Evolutionary conservation across 2,329 filamentous ascomycete species (phyloP), one percentile per base, ranked within the genome.

Genomic region (Hypoxylon sp.): DNA sequence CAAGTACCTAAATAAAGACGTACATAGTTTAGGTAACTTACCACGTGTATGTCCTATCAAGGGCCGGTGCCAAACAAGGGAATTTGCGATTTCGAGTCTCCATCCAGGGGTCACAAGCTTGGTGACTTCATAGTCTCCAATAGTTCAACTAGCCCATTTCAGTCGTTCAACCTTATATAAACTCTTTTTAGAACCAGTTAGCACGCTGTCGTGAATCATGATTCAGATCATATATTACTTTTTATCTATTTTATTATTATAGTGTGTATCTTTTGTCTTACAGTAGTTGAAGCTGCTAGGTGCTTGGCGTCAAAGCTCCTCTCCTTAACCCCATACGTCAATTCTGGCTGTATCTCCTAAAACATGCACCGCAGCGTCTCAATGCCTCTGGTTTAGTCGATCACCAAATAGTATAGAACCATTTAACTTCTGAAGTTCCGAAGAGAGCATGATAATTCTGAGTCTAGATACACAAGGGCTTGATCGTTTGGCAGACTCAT

Each of bases 91-190:
- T 51, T 52, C 48, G 25, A 32, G 43, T 36, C 43, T 34, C 36
- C 21, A 34, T 45, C 50, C 25, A 63, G 36, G 36, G 51, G 46
- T 43, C 50, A 43, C 13, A 14, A n/a, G 34, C n/a, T 17, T 46
- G 11, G 49, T 56, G 50, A 50, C 49, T 28, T 56, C 60, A 62
- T 43, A n/a, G 7, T 36, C 23, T 50, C 45, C 21, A 32, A 43
- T 50, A 43, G 11, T 14, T 51, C 19, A 23, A 2, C 28, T 6
- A n/a, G 28, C 10, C 10, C 28, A 25, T 46, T 48, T 57, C 28
- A 14, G 9, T 48, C 5, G 6, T 14, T 21, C 17, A 43, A 21
- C n/a, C n/a, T 21, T 41, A n/a, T n/a, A n/a, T n/a, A n/a, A n/a
- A n/a, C n/a, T n/a, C 36, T 2, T n/a, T 17, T 46, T 52, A 5